Evolutionary conservation across 1,284 basidiomycete species (phyloP), one percentile per base, ranked within the genome.

Genomic region (Stereum hirsutum): DNA sequence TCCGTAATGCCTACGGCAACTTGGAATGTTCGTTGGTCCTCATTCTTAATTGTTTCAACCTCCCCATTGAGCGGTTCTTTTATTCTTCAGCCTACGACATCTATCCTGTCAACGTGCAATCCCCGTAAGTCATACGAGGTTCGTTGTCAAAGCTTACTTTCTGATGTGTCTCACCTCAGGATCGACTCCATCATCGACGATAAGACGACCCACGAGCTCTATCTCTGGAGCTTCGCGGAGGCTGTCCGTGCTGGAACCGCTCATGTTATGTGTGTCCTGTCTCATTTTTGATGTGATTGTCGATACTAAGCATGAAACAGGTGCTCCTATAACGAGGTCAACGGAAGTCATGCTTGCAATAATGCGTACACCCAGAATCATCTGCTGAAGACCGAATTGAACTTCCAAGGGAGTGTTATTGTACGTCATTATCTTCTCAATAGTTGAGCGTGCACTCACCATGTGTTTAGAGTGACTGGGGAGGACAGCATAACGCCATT

Each of bases 361-460:
- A 89, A 88, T 55, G 70, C 80, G 54, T 73, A 80, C 52, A 70
- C 79, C 30, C 61, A 90, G 57, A 92, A 90, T 63, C 72, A 78
- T 44, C 69, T 91, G 30, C 67, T 93, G 47, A 93, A 93, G 65
- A 65, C 69, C 23, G 86, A 92, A 62, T 75, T 78, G 44, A 83
- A 81, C 3, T 92, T 89, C 72, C 80, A 82, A 59, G 89, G 89
- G n/a, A n/a, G n/a, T n/a, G n/a, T n/a, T n/a, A n/a, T 20, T 85
- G 36, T 38, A 38, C 7, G 34, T 20, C 3, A 26, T 15, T 17
- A 23, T 24, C 21, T 24, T 19, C 8, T 38, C 17, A 38, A 2
- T 3, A 11, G 21, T 38, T 4, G 20, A 30, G 10, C 28, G 28
- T 24, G n/a, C 11, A 20, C 24, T 17, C 20, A 8, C 11, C 20